Percentiles rank a stretch among this genome's conserved stretches.
These are phyloP conservation scores for Dothideomycetes sp. DNA, from an alignment of 2,329 filamentous ascomycete species.

Conservation along the genomic window DNA sequence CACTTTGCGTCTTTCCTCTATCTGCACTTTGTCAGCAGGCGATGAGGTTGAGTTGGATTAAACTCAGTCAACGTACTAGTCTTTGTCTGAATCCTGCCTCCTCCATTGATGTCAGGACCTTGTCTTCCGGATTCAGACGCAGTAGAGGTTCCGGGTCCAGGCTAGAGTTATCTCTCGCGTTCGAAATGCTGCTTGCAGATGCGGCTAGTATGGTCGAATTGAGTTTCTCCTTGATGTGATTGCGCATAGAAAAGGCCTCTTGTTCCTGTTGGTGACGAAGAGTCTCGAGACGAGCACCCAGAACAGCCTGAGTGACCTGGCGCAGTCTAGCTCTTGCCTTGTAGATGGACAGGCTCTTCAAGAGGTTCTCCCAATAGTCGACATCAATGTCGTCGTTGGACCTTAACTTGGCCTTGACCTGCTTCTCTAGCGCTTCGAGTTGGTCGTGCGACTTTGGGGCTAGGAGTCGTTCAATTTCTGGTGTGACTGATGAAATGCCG, in stretches of 20 bases:
- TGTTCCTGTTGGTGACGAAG: constrained; percentile 59
- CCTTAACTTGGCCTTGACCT: constrained; percentile 76
- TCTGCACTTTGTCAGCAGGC: too few species aligned
- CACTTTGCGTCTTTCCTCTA: constrained; percentile 50
- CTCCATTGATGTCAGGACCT: constrained; percentile 47
- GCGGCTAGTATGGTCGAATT: not conserved
- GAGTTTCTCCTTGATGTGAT: constrained; percentile 6
- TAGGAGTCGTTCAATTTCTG: constrained; percentile 81
- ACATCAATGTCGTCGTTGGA: constrained; percentile 90
- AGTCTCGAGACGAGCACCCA: constrained; percentile 57
- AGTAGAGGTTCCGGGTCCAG: constrained; percentile 59
- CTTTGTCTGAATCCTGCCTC: constrained; percentile 50
- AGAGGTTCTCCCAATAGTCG: constrained; percentile 93
- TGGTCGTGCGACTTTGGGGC: constrained; percentile 78
- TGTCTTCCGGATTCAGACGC: constrained; percentile 56
- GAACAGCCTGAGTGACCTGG: constrained; percentile 67
- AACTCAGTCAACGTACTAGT: constrained; percentile 40
- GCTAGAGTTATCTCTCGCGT: not conserved
- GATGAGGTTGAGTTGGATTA: too few species aligned
- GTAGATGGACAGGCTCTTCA: constrained; percentile 77
- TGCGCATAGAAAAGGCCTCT: constrained; percentile 46
- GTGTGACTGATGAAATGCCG: constrained; percentile 70
- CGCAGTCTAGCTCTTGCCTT: constrained; percentile 83
- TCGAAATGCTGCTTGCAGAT: not conserved
- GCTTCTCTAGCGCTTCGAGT: constrained; percentile 73